Base-by-base conservation (phyloP, 1,139 yeast species). In the Zygosaccharomyces pseudobailii region DNA sequence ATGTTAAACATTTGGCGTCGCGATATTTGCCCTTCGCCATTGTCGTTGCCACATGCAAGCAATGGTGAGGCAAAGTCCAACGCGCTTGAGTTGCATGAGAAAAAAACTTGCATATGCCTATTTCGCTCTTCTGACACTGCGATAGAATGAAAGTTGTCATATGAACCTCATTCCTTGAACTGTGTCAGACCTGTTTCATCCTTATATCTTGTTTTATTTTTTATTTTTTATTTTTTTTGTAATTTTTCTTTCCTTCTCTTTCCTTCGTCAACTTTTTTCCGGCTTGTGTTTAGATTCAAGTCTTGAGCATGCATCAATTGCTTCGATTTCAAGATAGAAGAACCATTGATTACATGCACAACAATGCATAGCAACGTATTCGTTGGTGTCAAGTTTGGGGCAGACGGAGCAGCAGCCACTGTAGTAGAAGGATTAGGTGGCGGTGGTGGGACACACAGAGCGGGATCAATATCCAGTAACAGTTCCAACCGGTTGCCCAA, bases 331-430 rank as follows among this genome's bases (percentile, higher is more conserved):
- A 9, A 19, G 3, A 23, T 38, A 9, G 22, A 17, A 22, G 9
- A 19, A 19, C 24, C 23, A 13, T 28, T 17, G 34, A 25, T 25
- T 9, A 38, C 33, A 13, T 28, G 22, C 34, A 38, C 40, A 25
- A 42, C 45, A 13, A 58, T 59, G 59, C 58, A 56, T 38, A 64
- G 67, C 38, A 65, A 65, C 52, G 68, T 64, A 5, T 65, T 55
- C 47, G 66, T 66, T 20, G 70, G 69, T 6, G 54, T 65, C 9
- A 66, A 66, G 50, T 67, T 67, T 35, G 46, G 52, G 24, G 36
- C 48, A 30, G 33, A 30, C 7, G 33, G 33, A n/a, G 33, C 17
- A 30, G 19, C 6, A n/a, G 33, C 19, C 6, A 6, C 9, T 3
- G 33, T 19, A 4, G 39, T 23, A 13, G 28, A 42, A 9, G 36